phyloP scores from a whole-genome alignment of 2,329 filamentous ascomycete species.

The Eutypella sp. region DNA sequence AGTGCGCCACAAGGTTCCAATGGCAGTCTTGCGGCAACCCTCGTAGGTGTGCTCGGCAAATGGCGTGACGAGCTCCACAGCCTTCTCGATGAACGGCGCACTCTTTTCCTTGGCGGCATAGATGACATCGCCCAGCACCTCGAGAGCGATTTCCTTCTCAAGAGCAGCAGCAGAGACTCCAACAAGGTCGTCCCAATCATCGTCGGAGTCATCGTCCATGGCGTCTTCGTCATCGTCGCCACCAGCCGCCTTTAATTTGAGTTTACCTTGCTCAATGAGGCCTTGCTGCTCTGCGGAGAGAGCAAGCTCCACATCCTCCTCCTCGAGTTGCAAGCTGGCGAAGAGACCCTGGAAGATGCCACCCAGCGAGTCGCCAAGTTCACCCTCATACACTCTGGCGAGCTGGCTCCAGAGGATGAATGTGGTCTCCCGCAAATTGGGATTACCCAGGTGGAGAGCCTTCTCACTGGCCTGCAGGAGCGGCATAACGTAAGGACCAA shows the following conservation, averaged over 20 bases:
- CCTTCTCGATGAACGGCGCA: conserved; percentile 71
- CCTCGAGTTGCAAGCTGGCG: conserved; percentile 78
- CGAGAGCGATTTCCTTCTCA: conserved; percentile 95
- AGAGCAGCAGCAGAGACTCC: conserved; percentile 85
- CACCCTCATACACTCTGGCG: conserved; percentile 85
- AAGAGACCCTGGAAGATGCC: conserved; percentile 78
- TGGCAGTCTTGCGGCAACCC: conserved; percentile 85
- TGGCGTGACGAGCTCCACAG: conserved; percentile 73
- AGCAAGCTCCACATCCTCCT: conserved; percentile 80
- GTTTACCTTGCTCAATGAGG: conserved; percentile 45
- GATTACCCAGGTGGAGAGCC: conserved; percentile 81
- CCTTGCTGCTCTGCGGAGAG: conserved; percentile 48
- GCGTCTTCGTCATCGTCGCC: conserved; percentile 52
- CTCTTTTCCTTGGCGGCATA: conserved; percentile 58
- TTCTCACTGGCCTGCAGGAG: conserved; percentile 92
- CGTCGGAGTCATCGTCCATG: conserved; percentile 63
- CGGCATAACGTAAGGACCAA: conserved; percentile 86
- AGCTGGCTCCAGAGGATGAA: conserved; percentile 96
- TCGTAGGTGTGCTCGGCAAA: conserved; percentile 88
- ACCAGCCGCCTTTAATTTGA: conserved; percentile 63
- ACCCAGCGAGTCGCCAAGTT: conserved; percentile 72
- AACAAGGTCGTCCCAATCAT: conserved; percentile 77
- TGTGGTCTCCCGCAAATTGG: conserved; percentile 87
- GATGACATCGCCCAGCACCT: conserved; percentile 90
- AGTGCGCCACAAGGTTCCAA: conserved; percentile 87